A percentile compares a stretch with the other conserved stretches of the same genome.
These are phyloP conservation scores for Sclerotinia trifoliorum DNA, from an alignment of 2,329 filamentous ascomycete genomes.

Conservation along the genomic window DNA sequence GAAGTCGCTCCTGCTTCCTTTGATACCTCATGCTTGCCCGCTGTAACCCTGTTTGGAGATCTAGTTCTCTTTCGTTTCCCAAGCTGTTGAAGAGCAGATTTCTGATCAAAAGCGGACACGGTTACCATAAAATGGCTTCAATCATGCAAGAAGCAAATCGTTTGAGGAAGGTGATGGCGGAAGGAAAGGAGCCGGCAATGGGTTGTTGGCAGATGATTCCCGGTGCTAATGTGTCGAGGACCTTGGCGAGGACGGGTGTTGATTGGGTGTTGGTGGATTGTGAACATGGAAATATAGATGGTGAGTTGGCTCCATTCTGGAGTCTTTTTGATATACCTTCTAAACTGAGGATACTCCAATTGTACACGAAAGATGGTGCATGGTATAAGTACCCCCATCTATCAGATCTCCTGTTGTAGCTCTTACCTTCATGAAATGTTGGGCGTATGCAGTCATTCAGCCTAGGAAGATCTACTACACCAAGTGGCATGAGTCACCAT, in stretches of 20 bases:
- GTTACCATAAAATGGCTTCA: constrained; percentile 29
- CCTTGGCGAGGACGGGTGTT: constrained; percentile 59
- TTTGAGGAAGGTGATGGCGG: constrained; percentile 50
- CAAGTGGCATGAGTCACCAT: background rate
- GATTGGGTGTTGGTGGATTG: constrained; percentile 66
- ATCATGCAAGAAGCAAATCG: constrained; percentile 45
- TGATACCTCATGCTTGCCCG: constrained; percentile 7
- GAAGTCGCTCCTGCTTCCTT: background rate
- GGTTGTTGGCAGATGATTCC: constrained; percentile 64
- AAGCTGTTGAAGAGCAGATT: background rate
- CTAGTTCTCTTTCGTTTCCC: background rate
- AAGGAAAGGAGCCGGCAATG: constrained; percentile 48
- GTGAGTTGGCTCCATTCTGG: constrained; percentile 36
- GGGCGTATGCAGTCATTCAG: too few relatives aligned
- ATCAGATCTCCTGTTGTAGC: background rate
- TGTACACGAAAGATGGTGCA: background rate
- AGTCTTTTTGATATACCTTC: background rate
- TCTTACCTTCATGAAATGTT: background rate
- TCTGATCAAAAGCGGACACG: background rate
- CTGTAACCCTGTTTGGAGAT: background rate
- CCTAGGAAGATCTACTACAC: background rate
- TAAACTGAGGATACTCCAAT: background rate
- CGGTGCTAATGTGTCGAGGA: constrained; percentile 57
- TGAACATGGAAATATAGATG: constrained; percentile 57
- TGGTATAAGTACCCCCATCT: background rate